Conservation (phyloP, 2,329 filamentous ascomycete species). For the Aureobasidium sp. region DNA sequence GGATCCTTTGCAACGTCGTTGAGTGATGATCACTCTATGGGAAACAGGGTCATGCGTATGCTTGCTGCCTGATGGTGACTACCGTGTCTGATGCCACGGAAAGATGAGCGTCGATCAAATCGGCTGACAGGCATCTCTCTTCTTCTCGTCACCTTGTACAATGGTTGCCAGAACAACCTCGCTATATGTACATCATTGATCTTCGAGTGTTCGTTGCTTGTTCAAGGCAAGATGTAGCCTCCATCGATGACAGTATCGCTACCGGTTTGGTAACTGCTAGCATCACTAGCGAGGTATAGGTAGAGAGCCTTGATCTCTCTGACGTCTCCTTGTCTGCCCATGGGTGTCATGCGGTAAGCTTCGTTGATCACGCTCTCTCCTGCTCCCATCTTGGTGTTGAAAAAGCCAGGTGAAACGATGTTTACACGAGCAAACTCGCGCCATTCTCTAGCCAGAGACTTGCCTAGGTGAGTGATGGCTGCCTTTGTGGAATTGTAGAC, state of each 20-base stretch:
- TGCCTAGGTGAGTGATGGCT: constrained; percentile 47
- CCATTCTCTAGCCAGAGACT: constrained; percentile 49
- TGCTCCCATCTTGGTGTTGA: constrained; percentile 48
- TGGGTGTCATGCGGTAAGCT: constrained; percentile 40
- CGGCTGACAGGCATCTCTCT: background rate
- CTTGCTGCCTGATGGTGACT: background rate
- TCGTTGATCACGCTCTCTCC: constrained; percentile 36
- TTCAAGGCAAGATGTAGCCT: constrained; percentile 27
- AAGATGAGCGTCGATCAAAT: no score
- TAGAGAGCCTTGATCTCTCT: constrained; percentile 27
- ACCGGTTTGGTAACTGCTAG: constrained; percentile 24
- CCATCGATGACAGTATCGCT: constrained; percentile 26
- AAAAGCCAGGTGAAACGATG: constrained; percentile 45
- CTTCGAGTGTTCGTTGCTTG: no score
- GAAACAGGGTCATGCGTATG: background rate
- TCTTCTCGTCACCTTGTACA: background rate
- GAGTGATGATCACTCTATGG: background rate
- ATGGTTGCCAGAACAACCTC: background rate
- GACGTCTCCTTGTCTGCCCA: constrained; percentile 32
- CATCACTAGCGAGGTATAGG: constrained; percentile 27
- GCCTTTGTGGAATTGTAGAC: constrained; percentile 51
- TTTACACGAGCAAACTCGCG: constrained; percentile 50
- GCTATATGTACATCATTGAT: background rate
- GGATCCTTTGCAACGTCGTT: background rate
- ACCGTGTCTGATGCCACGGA: background rate